Conservation (phyloP, 345 rosid species). For the Euphorbia lathyris region DNA sequence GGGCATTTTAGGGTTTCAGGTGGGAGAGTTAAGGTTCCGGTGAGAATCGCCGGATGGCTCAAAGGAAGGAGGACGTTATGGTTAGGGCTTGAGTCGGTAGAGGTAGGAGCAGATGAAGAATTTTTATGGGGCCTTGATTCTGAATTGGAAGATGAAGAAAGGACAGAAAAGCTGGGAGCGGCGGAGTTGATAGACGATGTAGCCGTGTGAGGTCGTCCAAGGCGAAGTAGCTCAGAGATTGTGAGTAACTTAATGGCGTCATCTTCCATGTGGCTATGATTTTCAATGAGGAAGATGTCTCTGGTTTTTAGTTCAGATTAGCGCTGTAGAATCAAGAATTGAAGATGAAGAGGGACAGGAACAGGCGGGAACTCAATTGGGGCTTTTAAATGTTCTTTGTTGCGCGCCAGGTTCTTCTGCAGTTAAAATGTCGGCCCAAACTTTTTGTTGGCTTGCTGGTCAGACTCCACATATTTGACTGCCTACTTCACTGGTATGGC, state of each 20-base stretch:
- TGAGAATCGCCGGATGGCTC: conserved; percentile 39
- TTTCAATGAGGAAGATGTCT: background rate
- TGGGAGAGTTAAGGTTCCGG: conserved; percentile 64
- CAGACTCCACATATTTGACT: too few relatives aligned
- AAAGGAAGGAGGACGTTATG: conserved; percentile 43
- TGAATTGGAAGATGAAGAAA: conserved; percentile 11
- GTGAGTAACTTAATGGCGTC: conserved; percentile 25
- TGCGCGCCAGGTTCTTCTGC: too few relatives aligned
- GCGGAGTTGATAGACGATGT: conserved; percentile 40
- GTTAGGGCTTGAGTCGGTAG: conserved; percentile 18
- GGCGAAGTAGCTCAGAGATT: conserved; percentile 48
- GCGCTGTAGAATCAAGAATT: too few relatives aligned
- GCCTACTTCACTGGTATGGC: too few relatives aligned
- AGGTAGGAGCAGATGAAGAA: background rate
- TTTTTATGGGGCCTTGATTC: conserved; percentile 4
- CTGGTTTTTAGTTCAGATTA: too few relatives aligned
- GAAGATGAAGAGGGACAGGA: background rate
- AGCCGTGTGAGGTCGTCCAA: conserved; percentile 48
- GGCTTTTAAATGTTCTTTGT: background rate
- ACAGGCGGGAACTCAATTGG: conserved; percentile 1
- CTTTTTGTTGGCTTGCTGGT: too few relatives aligned
- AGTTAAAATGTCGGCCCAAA: too few relatives aligned
- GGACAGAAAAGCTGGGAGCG: conserved; percentile 9
- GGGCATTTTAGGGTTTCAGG: conserved; percentile 48
- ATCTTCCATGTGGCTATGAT: conserved; percentile 29